phyloP scores from a whole-genome alignment of 2,329 filamentous ascomycete genomes.

The Triangularia verruculosa region DNA sequence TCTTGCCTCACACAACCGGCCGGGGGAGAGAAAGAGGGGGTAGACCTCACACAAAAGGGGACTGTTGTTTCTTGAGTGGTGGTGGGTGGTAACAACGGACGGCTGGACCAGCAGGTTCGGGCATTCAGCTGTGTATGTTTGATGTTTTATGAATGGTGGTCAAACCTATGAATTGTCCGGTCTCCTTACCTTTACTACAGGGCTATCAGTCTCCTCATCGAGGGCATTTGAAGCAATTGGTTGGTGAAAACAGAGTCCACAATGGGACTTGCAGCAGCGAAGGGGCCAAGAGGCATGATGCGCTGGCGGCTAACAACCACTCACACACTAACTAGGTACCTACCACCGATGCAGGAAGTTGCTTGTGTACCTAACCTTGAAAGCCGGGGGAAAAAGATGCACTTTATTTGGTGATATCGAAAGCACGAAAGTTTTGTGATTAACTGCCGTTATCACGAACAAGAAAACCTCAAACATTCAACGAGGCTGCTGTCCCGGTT shows the following conservation, averaged over 20 bases:
- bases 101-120: constrained; percentile 3
- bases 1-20: constrained; percentile 8
- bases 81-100: constrained; percentile 13
- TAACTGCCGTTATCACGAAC: too few species aligned
- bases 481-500: too few species aligned
- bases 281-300: constrained; percentile 14
- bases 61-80: neutral
- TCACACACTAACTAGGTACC: too few species aligned
- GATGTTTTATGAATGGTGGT: neutral
- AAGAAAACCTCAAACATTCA: too few species aligned
- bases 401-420: neutral
- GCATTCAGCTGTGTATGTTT: neutral
- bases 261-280: constrained; percentile 11
- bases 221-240: constrained; percentile 21
- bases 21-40: too few species aligned
- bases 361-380: neutral
- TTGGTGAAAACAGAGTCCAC: constrained; percentile 20
- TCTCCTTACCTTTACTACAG: constrained; percentile 22
- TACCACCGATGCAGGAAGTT: constrained; percentile 6
- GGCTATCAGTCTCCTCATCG: constrained; percentile 13
- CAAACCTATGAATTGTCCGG: too few species aligned
- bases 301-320: constrained; percentile 19
- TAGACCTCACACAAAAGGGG: neutral
- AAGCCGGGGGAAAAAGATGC: neutral
- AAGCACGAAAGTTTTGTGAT: too few species aligned